phyloP scores from a whole-genome alignment of 768 basidiomycete genomes.

The Panus rudis region DNA sequence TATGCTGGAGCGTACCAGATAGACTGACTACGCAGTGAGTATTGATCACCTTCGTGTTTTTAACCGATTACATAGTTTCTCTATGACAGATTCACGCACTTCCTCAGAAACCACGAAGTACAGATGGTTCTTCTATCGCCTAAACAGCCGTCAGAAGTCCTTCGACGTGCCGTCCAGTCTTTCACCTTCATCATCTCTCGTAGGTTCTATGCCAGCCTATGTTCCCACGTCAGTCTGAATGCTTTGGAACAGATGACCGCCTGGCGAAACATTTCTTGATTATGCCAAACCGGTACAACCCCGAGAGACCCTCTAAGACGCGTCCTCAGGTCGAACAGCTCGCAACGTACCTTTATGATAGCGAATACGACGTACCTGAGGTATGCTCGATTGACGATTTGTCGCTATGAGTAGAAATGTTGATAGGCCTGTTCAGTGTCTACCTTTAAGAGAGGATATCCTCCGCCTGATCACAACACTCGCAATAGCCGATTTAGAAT shows the following conservation, averaged over 20 bases:
- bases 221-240: no score
- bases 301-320: background rate
- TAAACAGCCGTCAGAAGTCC: conserved; percentile 44
- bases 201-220: conserved; percentile 27
- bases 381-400: conserved; percentile 9
- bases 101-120: conserved; percentile 34
- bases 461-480: conserved; percentile 36
- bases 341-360: conserved; percentile 20
- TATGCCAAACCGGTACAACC: no score
- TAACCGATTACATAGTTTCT: conserved; percentile 11
- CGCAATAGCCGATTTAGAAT: conserved; percentile 32
- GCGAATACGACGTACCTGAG: conserved; percentile 12
- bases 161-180: conserved; percentile 41
- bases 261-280: no score
- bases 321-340: conserved; percentile 26
- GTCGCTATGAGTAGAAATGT: background rate
- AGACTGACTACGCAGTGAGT: conserved; percentile 33
- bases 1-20: conserved; percentile 42
- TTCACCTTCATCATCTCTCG: conserved; percentile 50
- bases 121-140: conserved; percentile 43
- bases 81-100: conserved; percentile 30
- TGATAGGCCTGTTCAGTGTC: conserved; percentile 20
- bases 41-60: background rate
- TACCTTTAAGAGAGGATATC: conserved; percentile 29
- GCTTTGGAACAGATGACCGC: no score